Evolutionary conservation across 1,139 yeast genomes (phyloP).

Genomic region (Lodderomyces pseudojiufengensis): DNA sequence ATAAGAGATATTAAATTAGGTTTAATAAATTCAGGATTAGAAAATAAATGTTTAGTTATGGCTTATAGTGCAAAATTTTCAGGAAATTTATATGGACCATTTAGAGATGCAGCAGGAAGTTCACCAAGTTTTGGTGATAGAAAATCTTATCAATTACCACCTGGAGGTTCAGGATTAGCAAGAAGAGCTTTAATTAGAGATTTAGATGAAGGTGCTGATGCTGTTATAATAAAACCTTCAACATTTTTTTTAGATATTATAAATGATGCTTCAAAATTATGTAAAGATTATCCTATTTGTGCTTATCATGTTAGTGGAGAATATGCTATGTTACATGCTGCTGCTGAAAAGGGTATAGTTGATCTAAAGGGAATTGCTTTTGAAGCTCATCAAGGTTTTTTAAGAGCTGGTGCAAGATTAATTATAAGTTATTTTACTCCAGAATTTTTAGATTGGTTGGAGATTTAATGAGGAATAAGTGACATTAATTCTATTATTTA

Average conservation of each 20-base stretch:
- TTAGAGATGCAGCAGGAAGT: constrained; percentile 95
- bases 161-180: constrained; percentile 91
- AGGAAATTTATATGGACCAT: constrained; percentile 93
- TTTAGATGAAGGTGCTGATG: constrained; percentile 91
- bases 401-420: constrained; percentile 94
- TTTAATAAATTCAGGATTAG: constrained; percentile 75
- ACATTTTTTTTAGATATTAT: constrained; percentile 91
- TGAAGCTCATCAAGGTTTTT: constrained; percentile 86
- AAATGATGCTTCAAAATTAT: constrained; percentile 79
- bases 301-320: constrained; percentile 98
- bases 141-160: constrained; percentile 88
- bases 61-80: constrained; percentile 93
- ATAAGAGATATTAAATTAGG: constrained; percentile 85
- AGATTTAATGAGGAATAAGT: constrained; percentile 13
- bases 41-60: constrained; percentile 86
- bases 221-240: constrained; percentile 93
- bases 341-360: constrained; percentile 91
- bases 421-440: constrained; percentile 94
- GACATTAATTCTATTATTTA: too few species aligned
- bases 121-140: constrained; percentile 90
- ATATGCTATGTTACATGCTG: constrained; percentile 97
- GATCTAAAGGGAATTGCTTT: constrained; percentile 88
- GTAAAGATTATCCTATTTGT: constrained; percentile 83
- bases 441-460: constrained; percentile 90
- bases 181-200: constrained; percentile 87